Evolutionary conservation across 106 monocot species (phyloP), one percentile per base, ranked within the genome.

Genomic region (Phalaenopsis aphrodite): DNA sequence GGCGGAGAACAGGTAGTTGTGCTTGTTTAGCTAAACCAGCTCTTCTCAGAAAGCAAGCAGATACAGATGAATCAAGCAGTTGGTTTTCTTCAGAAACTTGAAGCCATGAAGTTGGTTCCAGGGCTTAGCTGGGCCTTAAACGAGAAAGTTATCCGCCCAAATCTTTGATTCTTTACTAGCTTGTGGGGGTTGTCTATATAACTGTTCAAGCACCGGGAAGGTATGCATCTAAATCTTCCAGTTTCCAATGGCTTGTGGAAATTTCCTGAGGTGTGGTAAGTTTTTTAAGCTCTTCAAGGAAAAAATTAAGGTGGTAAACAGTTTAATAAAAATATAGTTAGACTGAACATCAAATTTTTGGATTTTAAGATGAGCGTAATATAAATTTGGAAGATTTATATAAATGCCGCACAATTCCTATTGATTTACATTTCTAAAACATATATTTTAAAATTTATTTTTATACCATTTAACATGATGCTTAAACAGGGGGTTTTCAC

Each of bases 21-120:
- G 76, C 76, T 76, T 76, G 76, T 76, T 76, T 49, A 76, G 23
- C 76, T 76, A 23, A 76, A 49, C 52, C 76, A 76, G 49, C 48
- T 76, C 76, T n/a, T 42, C 76, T 47, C 46, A 8, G 30, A 76
- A 24, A 76, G n/a, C 76, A 30, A 39, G 69, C 38, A 39, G 21
- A 39, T 14, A 23, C 49, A 49, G 49, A 74, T 74, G 74, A 42
- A 45, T 74, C 74, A 45, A 43, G 43, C 74, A 42, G 43, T 5
- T 36, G 43, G 43, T 45, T 74, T 74, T 18, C 71, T 74, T 74
- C 74, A 74, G 18, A 74, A 74, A n/a, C 43, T 42, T 43, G 45
- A 74, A 45, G 43, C 43, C 74, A 45, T 7, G 74, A 2, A 19
- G 16, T 1, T 39, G 14, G 39, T 38, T 14, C 39, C 12, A 38